A percentile compares a stretch with the other conserved stretches of the same genome.
These are phyloP conservation scores for Porcisia deanei DNA, from an alignment of 208 protist species.

Conservation along the genomic window DNA sequence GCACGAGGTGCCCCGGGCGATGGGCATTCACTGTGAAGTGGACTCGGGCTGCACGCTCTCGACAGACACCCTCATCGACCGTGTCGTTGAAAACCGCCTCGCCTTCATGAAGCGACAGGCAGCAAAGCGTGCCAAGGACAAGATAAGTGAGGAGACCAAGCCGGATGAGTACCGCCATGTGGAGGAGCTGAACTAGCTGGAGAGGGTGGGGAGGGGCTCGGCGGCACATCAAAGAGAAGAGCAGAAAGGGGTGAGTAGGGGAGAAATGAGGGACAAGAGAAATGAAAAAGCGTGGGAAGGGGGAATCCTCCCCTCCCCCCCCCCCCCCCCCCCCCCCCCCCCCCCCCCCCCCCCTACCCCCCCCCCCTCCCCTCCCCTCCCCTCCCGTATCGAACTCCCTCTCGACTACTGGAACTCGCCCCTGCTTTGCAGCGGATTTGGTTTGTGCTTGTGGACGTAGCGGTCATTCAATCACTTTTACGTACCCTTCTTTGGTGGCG, in stretches of 20 bases:
- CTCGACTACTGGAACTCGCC: not conserved
- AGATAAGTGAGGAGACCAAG: conserved; percentile 44
- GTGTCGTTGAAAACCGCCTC: conserved; percentile 73
- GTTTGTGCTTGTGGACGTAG: not conserved
- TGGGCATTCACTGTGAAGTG: conserved; percentile 86
- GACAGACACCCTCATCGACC: conserved; percentile 79
- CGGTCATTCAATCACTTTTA: not conserved
- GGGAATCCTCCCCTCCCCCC: too few species aligned
- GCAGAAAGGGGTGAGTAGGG: not conserved
- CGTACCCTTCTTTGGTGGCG: not conserved
- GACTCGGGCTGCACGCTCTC: conserved; percentile 60
- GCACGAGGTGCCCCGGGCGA: conserved; percentile 71
- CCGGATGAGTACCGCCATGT: conserved; percentile 76
- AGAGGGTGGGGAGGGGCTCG: too few species aligned
- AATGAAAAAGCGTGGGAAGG: too few species aligned
- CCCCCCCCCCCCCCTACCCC: too few species aligned
- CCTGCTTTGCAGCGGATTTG: not conserved
- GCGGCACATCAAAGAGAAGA: too few species aligned
- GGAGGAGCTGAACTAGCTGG: conserved; percentile 44
- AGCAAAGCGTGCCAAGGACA: conserved; percentile 75
- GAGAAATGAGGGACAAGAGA: not conserved
- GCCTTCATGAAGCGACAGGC: conserved; percentile 74
- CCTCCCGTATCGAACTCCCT: too few species aligned
- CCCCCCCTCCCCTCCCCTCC: too few species aligned
- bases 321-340: too few species aligned